Conservation (phyloP, 2,329 filamentous ascomycete genomes). For the Massarina eburnea region DNA sequence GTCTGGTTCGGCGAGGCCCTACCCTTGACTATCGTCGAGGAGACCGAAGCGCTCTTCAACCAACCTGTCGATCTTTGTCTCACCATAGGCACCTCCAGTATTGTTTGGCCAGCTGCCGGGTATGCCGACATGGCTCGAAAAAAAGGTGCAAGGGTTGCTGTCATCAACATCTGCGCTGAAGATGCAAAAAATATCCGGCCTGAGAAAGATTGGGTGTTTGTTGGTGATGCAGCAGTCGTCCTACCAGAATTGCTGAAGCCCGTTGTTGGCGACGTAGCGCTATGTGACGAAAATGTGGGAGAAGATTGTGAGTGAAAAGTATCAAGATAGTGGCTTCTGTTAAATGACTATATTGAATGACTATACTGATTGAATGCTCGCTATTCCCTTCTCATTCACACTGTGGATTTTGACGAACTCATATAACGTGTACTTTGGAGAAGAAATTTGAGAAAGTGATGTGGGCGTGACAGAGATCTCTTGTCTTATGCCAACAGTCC, state of each 20-base stretch:
- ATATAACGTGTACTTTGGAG: too few species aligned
- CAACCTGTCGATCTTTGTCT: conserved; percentile 3
- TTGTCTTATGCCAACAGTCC: too few species aligned
- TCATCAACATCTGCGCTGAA: conserved; percentile 4
- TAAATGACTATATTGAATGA: too few species aligned
- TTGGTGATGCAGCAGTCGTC: conserved; percentile 4
- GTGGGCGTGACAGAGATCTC: too few species aligned
- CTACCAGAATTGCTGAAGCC: neutral
- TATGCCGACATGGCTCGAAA: conserved; percentile 3
- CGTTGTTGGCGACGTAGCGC: too few species aligned
- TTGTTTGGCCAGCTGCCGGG: conserved; percentile 6
- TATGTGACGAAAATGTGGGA: too few species aligned
- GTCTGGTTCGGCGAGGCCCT: conserved; percentile 7
- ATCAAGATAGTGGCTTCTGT: too few species aligned
- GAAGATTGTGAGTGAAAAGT: too few species aligned
- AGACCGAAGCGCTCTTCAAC: neutral
- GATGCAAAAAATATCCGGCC: neutral
- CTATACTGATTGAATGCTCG: too few species aligned
- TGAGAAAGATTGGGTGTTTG: conserved; percentile 4
- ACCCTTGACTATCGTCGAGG: neutral
- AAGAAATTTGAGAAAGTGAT: too few species aligned
- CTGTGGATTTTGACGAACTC: too few species aligned
- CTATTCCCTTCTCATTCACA: too few species aligned
- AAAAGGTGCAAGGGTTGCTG: conserved; percentile 4
- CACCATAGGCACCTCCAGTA: conserved; percentile 5